A percentile compares a stretch with the other conserved stretches of the same genome.
Conservation (phyloP, 75 land plant species). For the Gnetum montanum region DNA sequence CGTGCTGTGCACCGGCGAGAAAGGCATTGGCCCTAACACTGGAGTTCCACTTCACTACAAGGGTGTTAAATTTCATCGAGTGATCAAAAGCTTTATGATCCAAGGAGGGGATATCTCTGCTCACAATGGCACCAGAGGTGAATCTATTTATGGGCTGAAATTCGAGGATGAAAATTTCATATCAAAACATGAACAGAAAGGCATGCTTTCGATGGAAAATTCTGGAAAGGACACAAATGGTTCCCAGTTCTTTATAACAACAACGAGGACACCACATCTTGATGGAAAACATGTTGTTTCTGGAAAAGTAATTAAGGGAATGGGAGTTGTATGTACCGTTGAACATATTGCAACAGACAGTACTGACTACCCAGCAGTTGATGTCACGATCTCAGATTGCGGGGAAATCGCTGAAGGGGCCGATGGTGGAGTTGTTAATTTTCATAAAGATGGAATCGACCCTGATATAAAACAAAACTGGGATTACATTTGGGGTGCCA, state of each 20-base stretch:
- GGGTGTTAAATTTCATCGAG: slow-evolving; percentile 87
- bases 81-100: slow-evolving; percentile 92
- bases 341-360: slow-evolving; percentile 64
- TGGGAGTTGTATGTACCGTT: slow-evolving; percentile 86
- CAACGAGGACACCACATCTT: slow-evolving; percentile 78
- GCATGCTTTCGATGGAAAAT: slow-evolving; percentile 97
- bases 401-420: slow-evolving; percentile 75
- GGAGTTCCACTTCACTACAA: no score
- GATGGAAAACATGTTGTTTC: slow-evolving; percentile 98
- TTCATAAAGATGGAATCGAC: slow-evolving; percentile 89
- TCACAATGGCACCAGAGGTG: slow-evolving; percentile 90
- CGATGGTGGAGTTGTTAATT: slow-evolving; percentile 67
- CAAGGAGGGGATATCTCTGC: slow-evolving; percentile 98
- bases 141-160: slow-evolving; percentile 87
- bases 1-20: no score
- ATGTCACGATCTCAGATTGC: slow-evolving; percentile 64
- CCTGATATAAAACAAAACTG: no score
- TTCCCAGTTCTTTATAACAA: slow-evolving; percentile 95
- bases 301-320: slow-evolving; percentile 90
- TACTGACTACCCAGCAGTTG: slow-evolving; percentile 46
- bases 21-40: no score
- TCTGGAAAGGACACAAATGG: slow-evolving; percentile 91
- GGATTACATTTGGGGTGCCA: no score
- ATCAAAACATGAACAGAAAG: slow-evolving; percentile 92
- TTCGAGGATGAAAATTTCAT: slow-evolving; percentile 95